Percentiles rank a stretch among this genome's conserved stretches.
Conservation (phyloP, 306 rosid species). For the Lablab purpureus region DNA sequence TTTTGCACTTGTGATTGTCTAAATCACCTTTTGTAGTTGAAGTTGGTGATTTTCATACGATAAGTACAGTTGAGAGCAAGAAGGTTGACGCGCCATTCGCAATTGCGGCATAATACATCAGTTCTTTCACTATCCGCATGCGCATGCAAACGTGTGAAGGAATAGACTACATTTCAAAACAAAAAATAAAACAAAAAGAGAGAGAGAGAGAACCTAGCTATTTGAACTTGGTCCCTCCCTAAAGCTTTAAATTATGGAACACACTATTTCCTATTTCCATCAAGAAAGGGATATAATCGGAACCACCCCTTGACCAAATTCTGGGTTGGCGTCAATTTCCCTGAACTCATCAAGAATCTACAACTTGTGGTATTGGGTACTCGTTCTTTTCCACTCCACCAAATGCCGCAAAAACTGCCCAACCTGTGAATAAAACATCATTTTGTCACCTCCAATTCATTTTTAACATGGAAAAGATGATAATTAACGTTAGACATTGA, state of each 20-base stretch:
- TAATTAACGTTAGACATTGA: background rate
- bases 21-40: slow-evolving; percentile 33
- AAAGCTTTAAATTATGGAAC: slow-evolving; percentile 46
- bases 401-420: slow-evolving; percentile 75
- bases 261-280: slow-evolving; percentile 41
- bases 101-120: slow-evolving; percentile 49
- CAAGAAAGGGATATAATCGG: slow-evolving; percentile 39
- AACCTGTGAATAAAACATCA: slow-evolving; percentile 56
- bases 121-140: slow-evolving; percentile 51
- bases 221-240: slow-evolving; percentile 43
- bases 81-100: slow-evolving; percentile 26
- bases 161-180: background rate
- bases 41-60: slow-evolving; percentile 44
- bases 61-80: slow-evolving; percentile 45
- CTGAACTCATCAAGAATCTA: slow-evolving; percentile 49
- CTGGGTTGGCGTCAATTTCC: slow-evolving; percentile 43
- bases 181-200: background rate
- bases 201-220: slow-evolving; percentile 35
- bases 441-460: background rate
- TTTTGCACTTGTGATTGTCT: slow-evolving; percentile 17
- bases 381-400: slow-evolving; percentile 70
- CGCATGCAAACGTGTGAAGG: slow-evolving; percentile 56
- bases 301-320: slow-evolving; percentile 58
- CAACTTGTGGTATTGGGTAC: slow-evolving; percentile 34
- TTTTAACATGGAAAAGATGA: background rate